Conservation (phyloP, 768 basidiomycete species). For the Kwoniella sp. region DNA sequence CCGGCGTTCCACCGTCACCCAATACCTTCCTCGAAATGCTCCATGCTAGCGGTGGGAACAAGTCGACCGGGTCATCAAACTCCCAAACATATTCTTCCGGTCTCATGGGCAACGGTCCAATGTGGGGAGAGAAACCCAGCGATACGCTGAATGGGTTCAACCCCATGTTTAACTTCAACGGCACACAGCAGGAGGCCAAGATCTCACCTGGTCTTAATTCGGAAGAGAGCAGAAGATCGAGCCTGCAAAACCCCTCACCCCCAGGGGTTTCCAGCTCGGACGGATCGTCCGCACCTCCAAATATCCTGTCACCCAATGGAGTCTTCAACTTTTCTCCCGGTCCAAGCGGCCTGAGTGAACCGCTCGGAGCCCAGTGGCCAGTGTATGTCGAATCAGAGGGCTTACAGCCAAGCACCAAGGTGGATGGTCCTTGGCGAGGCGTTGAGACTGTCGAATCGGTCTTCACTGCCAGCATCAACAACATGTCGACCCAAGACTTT, state of each 20-base stretch:
- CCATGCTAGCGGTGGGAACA: no score
- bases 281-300: conserved; percentile 1
- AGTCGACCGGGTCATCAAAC: neutral
- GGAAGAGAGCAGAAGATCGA: conserved; percentile 10
- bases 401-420: conserved; percentile 8
- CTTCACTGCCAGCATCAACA: conserved; percentile 5
- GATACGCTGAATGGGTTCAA: conserved; percentile 1
- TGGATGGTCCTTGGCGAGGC: conserved; percentile 33
- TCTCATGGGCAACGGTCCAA: neutral
- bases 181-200: neutral
- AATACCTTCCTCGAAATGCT: conserved; percentile 44
- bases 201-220: neutral
- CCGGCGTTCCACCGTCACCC: conserved; percentile 25
- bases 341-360: conserved; percentile 14
- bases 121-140: neutral
- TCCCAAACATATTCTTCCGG: neutral
- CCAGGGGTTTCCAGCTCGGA: neutral
- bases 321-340: conserved; percentile 43
- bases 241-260: neutral
- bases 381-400: conserved; percentile 5
- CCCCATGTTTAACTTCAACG: conserved; percentile 10
- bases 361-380: conserved; percentile 15
- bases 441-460: conserved; percentile 27
- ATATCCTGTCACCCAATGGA: conserved; percentile 30
- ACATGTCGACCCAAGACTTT: neutral